Base-by-base conservation (phyloP, 1,284 basidiomycete genomes). In the Pulveroboletus sp. region DNA sequence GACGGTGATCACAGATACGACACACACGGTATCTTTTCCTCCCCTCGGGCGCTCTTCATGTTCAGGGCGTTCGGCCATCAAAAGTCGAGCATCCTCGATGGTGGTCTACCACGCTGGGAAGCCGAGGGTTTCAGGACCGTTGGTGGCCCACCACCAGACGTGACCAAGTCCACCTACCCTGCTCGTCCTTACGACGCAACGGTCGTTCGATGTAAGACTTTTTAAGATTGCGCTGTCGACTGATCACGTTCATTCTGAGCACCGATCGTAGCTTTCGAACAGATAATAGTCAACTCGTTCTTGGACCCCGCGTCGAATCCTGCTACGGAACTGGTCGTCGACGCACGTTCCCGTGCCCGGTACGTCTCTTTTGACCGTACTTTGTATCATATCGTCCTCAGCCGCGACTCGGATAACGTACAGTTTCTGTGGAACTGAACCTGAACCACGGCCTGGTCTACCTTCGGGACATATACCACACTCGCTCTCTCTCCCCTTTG, bases 401-500 rank as follows among this genome's bases (percentile, higher is more conserved):
- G 31, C 44, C 51, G 45, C n/a, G n/a, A n/a, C n/a, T n/a, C n/a
- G 15, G 38, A 59, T 48, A 56, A 64, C 50, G 36, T 51, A 33
- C 59, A 94, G 92, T 60, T 96, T 83, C 69, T 76, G 83, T 18
- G 96, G 96, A 25, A 80, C 79, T 28, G 89, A 89, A 46, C 91
- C 94, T 9, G 97, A 99, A 73, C 97, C 97, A 6, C 85, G 96
- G 20, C 83, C 92, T 2, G 89, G 89, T 10, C 78, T 99, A 48
- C 83, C 92, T 11, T 93, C 92, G 0, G 97, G 97, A 0, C 97
- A 99, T 72, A 96, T 99, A 59, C 96, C 96, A 0, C 75, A 89
- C 72, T 91, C 95, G 0, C 78, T 86, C 63, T 91, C 92, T 0
- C 78, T 98, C 18, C 93, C 96, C 3, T 98, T 98, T 77, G 84